Evolutionary conservation across 1,284 basidiomycete species (phyloP), one percentile per base, ranked within the genome.

Genomic region (Irpex sp.): DNA sequence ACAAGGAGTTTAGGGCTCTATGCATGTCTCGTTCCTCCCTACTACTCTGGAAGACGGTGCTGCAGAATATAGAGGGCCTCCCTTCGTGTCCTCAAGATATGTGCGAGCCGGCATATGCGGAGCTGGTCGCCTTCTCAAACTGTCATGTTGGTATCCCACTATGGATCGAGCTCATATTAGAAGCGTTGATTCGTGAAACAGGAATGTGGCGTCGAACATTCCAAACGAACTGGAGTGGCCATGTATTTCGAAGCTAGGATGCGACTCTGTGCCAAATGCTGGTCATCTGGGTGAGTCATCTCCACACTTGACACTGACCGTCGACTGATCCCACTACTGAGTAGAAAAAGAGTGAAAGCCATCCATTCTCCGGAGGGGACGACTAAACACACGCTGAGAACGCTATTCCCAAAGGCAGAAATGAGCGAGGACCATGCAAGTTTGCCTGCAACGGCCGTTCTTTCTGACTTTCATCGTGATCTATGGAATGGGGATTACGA

Each of bases 31-130:
- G 53, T 17, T 59, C 57, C 51, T 46, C 61, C 26, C 35, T 46
- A 7, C 54, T 53, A 11, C 31, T 63, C n/a, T 63, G 64, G 64
- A 63, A 36, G 46, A 46, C 39, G 15, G 64, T 61, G 8, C 54
- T 59, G 7, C 17, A 51, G 19, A 62, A 65, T 17, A 35, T 61
- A 7, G 63, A 66, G 43, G 67, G 61, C 21, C 64, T 74, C n/a
- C 74, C 74, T 1, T 68, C 73, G 7, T 75, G 74, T 62, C 78
- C 77, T 8, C 57, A 66, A 5, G 76, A 77, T 61, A 54, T 62
- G 35, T 60, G 58, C n/a, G 64, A 65, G 59, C 64, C 64, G 13
- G 61, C 61, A 21, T 62, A 63, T 39, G 65, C 65, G n/a, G 49
- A 17, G 21, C 9, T 51, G 17, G 21, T 26, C n/a, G 19, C 49